Evolutionary conservation across 108 stramenopile genomes (phyloP).

Genomic region (Cyclotella atomus): DNA sequence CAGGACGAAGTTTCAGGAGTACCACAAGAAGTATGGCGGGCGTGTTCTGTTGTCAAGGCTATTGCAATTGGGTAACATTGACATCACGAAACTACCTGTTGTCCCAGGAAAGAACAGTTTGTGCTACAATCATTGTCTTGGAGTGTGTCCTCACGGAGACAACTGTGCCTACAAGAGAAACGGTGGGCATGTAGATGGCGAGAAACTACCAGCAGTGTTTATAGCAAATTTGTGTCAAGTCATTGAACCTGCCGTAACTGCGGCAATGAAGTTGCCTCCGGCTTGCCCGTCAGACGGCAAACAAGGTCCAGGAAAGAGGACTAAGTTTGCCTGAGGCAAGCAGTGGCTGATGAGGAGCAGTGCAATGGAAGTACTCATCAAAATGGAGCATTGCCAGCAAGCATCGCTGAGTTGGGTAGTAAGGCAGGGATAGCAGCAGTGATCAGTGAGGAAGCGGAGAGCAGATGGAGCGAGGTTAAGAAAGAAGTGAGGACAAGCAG

Average conservation of each 20-base stretch:
- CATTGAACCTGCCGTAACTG: background rate
- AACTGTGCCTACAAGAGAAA: background rate
- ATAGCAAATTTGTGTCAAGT: background rate
- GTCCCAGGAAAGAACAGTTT: background rate
- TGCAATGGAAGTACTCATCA: background rate
- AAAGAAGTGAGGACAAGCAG: background rate
- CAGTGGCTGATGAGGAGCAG: background rate
- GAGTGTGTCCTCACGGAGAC: background rate
- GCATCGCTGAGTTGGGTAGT: background rate
- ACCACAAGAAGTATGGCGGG: background rate
- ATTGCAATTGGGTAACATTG: background rate
- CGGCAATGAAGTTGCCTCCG: too few species aligned
- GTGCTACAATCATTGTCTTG: conserved; percentile 1
- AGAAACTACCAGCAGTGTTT: background rate
- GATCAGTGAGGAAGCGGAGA: background rate
- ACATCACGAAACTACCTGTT: background rate
- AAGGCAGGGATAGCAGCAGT: conserved; percentile 1
- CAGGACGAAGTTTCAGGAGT: background rate
- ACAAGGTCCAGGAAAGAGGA: background rate
- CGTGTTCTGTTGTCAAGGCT: background rate
- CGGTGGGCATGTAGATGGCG: background rate
- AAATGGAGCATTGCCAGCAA: background rate
- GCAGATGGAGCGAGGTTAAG: background rate
- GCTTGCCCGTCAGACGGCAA: too few species aligned
- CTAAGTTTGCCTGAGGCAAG: background rate